These are phyloP conservation scores for Petunia hybrid DNA, from an alignment of 305 asterid genomes.

Conservation along the genomic window DNA sequence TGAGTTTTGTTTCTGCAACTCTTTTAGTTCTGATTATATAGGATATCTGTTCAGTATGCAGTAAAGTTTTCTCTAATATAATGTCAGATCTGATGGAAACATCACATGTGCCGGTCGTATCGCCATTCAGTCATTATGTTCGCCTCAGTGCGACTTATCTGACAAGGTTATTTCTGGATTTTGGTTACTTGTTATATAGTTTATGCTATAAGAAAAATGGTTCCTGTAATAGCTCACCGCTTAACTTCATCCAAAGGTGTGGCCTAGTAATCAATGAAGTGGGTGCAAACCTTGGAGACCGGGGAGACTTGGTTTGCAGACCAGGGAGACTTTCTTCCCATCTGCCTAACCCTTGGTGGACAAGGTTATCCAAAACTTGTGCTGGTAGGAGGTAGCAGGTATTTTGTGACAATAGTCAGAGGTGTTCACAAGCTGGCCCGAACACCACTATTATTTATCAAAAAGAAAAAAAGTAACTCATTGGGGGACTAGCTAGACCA, in stretches of 20 bases:
- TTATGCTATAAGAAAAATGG: not conserved
- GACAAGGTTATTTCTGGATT: conserved; percentile 53
- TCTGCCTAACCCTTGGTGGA: too few relatives aligned
- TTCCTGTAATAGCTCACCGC: not conserved
- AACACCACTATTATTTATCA: too few relatives aligned
- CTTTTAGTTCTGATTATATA: not conserved
- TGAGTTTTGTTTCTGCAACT: not conserved
- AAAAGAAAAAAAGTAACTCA: too few relatives aligned
- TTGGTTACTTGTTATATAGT: conserved; percentile 1
- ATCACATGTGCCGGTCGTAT: conserved; percentile 64
- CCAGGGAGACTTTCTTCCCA: too few relatives aligned
- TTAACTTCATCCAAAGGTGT: too few relatives aligned
- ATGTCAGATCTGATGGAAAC: conserved; percentile 61
- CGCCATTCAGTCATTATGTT: conserved; percentile 86
- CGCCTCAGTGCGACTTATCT: conserved; percentile 89
- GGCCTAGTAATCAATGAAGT: too few relatives aligned
- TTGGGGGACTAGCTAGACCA: not conserved
- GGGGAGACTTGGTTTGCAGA: too few relatives aligned
- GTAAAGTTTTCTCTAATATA: not conserved
- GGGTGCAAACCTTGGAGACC: too few relatives aligned
- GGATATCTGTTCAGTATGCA: conserved; percentile 8
- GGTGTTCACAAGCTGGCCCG: too few relatives aligned
- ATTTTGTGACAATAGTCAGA: too few relatives aligned
- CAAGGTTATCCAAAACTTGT: too few relatives aligned
- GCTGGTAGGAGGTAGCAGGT: too few relatives aligned